A percentile compares a stretch with the other conserved stretches of the same genome.
Evolutionary conservation across 768 basidiomycete species (phyloP).

Genomic region (Xanthoconium purpureum): DNA sequence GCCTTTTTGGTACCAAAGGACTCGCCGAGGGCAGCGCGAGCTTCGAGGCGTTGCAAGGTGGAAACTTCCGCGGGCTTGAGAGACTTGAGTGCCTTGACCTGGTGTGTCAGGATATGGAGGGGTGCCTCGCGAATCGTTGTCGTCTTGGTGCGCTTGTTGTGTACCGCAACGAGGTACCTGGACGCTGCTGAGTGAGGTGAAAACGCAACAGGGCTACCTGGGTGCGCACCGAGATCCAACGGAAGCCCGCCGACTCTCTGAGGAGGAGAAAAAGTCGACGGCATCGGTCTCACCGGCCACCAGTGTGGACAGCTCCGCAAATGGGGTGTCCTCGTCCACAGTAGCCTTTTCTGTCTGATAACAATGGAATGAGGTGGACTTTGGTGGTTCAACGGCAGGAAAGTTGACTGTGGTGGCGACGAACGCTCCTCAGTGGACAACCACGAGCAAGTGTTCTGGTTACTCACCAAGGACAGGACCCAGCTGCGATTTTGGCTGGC

Average conservation of each 20-base stretch:
- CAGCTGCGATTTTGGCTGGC: slow-evolving; percentile 34
- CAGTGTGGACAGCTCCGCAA: slow-evolving; percentile 36
- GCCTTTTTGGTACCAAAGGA: slow-evolving; percentile 96
- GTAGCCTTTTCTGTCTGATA: slow-evolving; percentile 43
- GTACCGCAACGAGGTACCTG: slow-evolving; percentile 83
- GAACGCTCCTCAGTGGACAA: slow-evolving; percentile 17
- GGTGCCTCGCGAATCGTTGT: slow-evolving; percentile 66
- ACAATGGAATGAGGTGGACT: slow-evolving; percentile 57
- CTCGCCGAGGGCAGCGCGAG: slow-evolving; percentile 79
- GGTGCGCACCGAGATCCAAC: slow-evolving; percentile 65
- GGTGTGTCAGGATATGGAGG: slow-evolving; percentile 66
- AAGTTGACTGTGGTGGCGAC: slow-evolving; percentile 49
- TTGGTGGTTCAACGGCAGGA: slow-evolving; percentile 59
- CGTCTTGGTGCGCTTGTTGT: slow-evolving; percentile 71
- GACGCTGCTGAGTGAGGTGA: not conserved
- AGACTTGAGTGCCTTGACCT: slow-evolving; percentile 82
- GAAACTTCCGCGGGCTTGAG: slow-evolving; percentile 50
- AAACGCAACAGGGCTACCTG: not conserved
- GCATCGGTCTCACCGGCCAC: slow-evolving; percentile 82
- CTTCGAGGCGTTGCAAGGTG: slow-evolving; percentile 51
- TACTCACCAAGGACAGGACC: slow-evolving; percentile 55
- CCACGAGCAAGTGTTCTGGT: slow-evolving; percentile 19
- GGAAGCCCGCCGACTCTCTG: slow-evolving; percentile 48
- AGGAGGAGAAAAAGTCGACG: slow-evolving; percentile 76
- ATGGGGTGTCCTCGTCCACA: slow-evolving; percentile 27